Percentiles rank a stretch among this genome's conserved stretches.
Evolutionary conservation across 2,329 filamentous ascomycete species (phyloP).

Genomic region (Berkeleyomyces basicola): DNA sequence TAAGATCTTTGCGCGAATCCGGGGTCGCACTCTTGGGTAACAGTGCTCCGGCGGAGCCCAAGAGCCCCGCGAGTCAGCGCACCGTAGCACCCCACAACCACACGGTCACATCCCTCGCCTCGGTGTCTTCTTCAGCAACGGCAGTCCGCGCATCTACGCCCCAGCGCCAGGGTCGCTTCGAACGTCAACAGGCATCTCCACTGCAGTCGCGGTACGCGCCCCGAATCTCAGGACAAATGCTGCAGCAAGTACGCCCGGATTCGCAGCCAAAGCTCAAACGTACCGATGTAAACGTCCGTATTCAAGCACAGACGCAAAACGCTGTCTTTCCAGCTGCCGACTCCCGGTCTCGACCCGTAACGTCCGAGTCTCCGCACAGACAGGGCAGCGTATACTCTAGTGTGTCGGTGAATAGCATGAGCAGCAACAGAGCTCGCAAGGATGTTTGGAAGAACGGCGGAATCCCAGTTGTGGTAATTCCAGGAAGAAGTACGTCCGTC

Average conservation of each 20-base stretch:
- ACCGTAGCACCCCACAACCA: not conserved
- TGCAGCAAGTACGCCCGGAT: constrained; percentile 12
- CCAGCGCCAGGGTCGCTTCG: not conserved
- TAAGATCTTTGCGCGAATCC: constrained; percentile 27
- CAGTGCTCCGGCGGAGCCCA: not conserved
- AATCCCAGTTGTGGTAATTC: constrained; percentile 47
- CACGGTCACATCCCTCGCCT: constrained; percentile 2
- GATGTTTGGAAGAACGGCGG: constrained; percentile 42
- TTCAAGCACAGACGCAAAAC: not conserved
- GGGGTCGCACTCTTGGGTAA: constrained; percentile 19
- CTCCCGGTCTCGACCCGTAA: not conserved
- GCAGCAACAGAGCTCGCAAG: constrained; percentile 38
- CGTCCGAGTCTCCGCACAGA: constrained; percentile 15
- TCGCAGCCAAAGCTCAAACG: constrained; percentile 19
- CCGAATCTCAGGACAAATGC: not conserved
- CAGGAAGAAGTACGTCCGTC: constrained; percentile 38
- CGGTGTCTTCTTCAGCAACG: not conserved
- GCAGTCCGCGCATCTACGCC: not conserved
- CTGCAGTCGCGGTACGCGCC: not conserved
- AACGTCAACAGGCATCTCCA: constrained; percentile 1
- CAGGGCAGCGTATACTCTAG: constrained; percentile 34
- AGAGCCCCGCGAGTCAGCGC: not conserved
- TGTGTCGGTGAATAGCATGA: constrained; percentile 31
- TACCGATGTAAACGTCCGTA: constrained; percentile 17
- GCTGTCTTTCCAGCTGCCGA: not conserved